Base-by-base conservation (phyloP, 176 grass and related monocot species). In the Eremochloa ophiuroides region DNA sequence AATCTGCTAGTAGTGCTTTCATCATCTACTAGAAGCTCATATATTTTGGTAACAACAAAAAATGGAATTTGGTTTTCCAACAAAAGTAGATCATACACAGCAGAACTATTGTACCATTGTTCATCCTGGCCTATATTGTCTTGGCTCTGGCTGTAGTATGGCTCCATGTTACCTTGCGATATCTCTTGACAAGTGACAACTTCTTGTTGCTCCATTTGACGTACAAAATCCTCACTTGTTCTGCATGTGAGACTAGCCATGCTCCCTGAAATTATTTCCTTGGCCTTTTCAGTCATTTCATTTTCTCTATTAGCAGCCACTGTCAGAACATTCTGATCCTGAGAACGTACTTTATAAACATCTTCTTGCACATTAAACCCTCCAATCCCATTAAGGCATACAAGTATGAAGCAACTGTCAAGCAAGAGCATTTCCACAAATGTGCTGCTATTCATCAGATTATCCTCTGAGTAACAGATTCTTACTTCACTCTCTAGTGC, bases 401-500 rank as follows among this genome's bases (percentile, higher is more conserved):
- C 65, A 33, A 80, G 65, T 80, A 80, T 47, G 47, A 80, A 80
- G 56, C 60, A 80, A 14, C 22, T 34, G 14, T 80, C 77, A 26
- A 80, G 77, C 3, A 80, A 63, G 17, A 80, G 56, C 37, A 80
- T 48, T 13, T 80, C 55, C 22, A 80, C 77, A 29, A 31, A 80
- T 0, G 10, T 31, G 68, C 47, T 68, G 11, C 77, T 68, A 13
- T 13, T 34, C 13, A 31, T 48, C n/a, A 7, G 22, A 8, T 1
- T 68, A 38, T 80, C 13, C 17, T 80, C 77, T 0, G 77, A 3
- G 12, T 68, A 80, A 20, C 48, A 40, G 0, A 47, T 30, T 80
- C 77, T 80, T 68, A 14, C 37, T 46, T 80, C 62, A 7, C 22
- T 80, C 60, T 80, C 77, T 4, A 80, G 1, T 31, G 42, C 13